phyloP scores from a whole-genome alignment of 1,284 basidiomycete genomes.

The Irpex lacteus region DNA sequence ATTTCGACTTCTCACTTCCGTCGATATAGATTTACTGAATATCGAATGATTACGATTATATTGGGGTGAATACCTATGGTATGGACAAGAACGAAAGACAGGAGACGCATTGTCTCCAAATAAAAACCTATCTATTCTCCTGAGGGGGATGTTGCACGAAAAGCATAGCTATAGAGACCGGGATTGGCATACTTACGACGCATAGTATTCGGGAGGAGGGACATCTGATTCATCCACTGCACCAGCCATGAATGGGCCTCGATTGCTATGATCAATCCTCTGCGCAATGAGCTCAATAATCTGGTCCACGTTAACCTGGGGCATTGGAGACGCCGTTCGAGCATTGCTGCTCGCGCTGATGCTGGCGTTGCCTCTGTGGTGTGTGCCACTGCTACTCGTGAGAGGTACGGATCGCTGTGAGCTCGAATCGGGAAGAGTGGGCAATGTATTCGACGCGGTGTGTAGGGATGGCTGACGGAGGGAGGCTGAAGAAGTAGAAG shows the following conservation, averaged over 20 bases:
- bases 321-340: background rate
- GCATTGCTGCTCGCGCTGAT: background rate
- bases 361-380: background rate
- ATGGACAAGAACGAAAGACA: too few relatives aligned
- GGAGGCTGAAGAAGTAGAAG: background rate
- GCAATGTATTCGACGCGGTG: background rate
- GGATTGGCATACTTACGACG: too few relatives aligned
- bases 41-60: too few relatives aligned
- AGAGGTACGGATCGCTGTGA: background rate
- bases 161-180: too few relatives aligned
- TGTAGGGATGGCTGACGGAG: background rate
- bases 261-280: slow-evolving; percentile 5
- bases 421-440: too few relatives aligned
- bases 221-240: background rate
- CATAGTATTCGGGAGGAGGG: background rate
- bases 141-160: too few relatives aligned
- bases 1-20: too few relatives aligned
- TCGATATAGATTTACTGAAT: too few relatives aligned
- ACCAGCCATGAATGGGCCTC: background rate
- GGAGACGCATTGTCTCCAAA: too few relatives aligned
- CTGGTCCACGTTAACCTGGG: slow-evolving; percentile 6
- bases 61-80: too few relatives aligned
- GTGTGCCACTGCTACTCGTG: background rate
- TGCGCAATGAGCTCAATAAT: slow-evolving; percentile 14
- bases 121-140: too few relatives aligned